Evolutionary conservation across 1,139 yeast species (phyloP).

Genomic region (Kodamaea anthophila): DNA sequence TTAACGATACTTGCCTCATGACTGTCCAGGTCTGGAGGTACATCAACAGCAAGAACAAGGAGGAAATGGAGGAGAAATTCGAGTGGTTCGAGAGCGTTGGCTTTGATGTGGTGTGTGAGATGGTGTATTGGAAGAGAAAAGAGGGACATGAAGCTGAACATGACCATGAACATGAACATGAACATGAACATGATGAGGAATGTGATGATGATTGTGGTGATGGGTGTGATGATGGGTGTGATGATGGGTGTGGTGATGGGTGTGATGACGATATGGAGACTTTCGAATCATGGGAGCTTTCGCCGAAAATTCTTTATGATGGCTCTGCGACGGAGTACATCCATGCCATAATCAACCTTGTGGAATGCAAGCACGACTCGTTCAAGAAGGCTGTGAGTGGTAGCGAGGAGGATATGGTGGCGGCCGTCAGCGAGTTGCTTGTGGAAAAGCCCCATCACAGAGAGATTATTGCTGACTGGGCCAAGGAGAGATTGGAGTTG

Average conservation of each 20-base stretch:
- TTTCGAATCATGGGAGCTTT: slow-evolving; percentile 32
- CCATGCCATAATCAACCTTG: slow-evolving; percentile 20
- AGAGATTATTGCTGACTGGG: slow-evolving; percentile 14
- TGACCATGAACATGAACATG: slow-evolving; percentile 13
- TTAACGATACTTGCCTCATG: slow-evolving; percentile 51
- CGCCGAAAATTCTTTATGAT: slow-evolving; percentile 22
- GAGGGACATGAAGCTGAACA: slow-evolving; percentile 1
- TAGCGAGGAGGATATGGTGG: slow-evolving; percentile 3
- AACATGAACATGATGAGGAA: slow-evolving; percentile 9
- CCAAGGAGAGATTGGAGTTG: slow-evolving; percentile 11
- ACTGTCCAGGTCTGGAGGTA: slow-evolving; percentile 46
- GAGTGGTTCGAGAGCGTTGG: slow-evolving; percentile 63
- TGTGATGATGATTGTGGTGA: slow-evolving; percentile 11
- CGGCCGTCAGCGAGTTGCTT: slow-evolving; percentile 3
- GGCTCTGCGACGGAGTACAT: slow-evolving; percentile 38
- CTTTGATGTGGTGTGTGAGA: slow-evolving; percentile 36
- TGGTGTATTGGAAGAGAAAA: slow-evolving; percentile 10
- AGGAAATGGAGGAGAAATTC: slow-evolving; percentile 38
- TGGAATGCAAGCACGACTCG: slow-evolving; percentile 13
- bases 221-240: slow-evolving; percentile 10
- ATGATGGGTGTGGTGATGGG: slow-evolving; percentile 11
- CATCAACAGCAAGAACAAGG: slow-evolving; percentile 24
- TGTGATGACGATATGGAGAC: slow-evolving; percentile 7
- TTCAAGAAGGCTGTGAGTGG: slow-evolving; percentile 10
- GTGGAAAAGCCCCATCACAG: slow-evolving; percentile 7